Percentiles rank a stretch among this genome's conserved stretches.
These are phyloP conservation scores for Rhodotorula taiwanensis DNA, from an alignment of 768 basidiomycete genomes.

Conservation along the genomic window DNA sequence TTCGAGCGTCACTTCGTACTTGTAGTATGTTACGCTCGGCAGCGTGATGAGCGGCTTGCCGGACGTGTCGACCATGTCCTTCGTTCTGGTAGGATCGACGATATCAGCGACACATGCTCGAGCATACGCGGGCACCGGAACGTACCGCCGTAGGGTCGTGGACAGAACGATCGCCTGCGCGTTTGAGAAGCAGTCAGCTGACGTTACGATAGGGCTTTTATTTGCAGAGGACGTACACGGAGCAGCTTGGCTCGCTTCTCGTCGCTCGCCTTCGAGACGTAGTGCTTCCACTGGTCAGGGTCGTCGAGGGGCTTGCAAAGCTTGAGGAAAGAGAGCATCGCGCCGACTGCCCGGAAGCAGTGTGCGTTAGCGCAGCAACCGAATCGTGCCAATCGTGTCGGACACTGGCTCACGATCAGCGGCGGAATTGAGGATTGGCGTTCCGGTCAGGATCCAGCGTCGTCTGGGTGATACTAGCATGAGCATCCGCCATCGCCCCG, in stretches of 20 bases:
- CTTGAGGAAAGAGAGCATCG: slow-evolving; percentile 71
- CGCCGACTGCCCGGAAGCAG: slow-evolving; percentile 55
- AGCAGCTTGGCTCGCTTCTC: slow-evolving; percentile 5
- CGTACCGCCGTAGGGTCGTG: slow-evolving; percentile 62
- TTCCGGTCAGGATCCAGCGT: slow-evolving; percentile 49
- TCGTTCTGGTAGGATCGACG: slow-evolving; percentile 46
- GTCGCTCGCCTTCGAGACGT: slow-evolving; percentile 48
- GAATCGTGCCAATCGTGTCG: too few species aligned
- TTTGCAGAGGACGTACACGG: neutral
- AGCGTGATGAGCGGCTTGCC: slow-evolving; percentile 69
- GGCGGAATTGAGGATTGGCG: slow-evolving; percentile 67
- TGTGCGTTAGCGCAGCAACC: too few species aligned
- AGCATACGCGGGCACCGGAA: too few species aligned
- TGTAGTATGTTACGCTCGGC: slow-evolving; percentile 72
- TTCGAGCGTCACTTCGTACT: slow-evolving; percentile 60
- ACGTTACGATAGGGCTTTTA: rapidly evolving
- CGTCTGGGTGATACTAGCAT: too few species aligned
- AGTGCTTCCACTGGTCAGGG: slow-evolving; percentile 69
- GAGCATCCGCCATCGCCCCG: too few species aligned
- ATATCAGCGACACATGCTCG: too few species aligned
- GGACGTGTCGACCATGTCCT: slow-evolving; percentile 71
- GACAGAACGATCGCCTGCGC: slow-evolving; percentile 28
- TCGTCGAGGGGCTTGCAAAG: slow-evolving; percentile 81
- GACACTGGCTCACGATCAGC: slow-evolving; percentile 62
- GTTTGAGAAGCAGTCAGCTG: neutral